Base-by-base conservation (phyloP, 2,329 filamentous ascomycete genomes). In the Exophiala oligosperma region DNA sequence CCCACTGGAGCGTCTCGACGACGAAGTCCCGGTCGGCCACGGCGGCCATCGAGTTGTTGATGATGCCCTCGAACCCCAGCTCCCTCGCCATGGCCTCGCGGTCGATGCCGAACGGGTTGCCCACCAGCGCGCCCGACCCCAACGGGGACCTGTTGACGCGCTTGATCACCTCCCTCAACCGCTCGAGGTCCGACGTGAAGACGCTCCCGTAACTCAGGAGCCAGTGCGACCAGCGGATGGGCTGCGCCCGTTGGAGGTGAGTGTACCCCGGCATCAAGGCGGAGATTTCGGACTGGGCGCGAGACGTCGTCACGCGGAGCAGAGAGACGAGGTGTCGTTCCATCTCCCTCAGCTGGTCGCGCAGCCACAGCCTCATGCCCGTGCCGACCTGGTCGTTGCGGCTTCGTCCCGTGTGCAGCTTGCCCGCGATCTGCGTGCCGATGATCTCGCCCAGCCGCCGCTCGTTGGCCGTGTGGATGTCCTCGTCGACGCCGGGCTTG, bases 321-420 rank as follows among this genome's bases (percentile, higher is more conserved):
- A 96, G 83, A 54, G 84, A 81, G 44, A 84, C 79, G 3, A 96
- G 80, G 67, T 86, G 84, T 37, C 67, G 72, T 67, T 95, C 90
- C 52, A 96, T 84, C 63, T 80, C 79, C 56, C 81, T 81, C 57
- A 96, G 78, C 76, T 89, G 82, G 64, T 92, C 87, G 44, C 91
- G 83, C 63, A 96, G 76, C 91, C 91, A 97, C 72, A 96, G 79
- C 61, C 91, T 87, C 89, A 96, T 93, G 69, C 96, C 91, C 23
- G 88, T 92, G 49, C 87, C 91, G 56, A 96, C 86, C 76, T 96
- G 92, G 76, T 97, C 92, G 70, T 96, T 96, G 67, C 92, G 84
- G 73, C 88, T 92, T 52, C 92, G 87, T 44, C 88, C 88, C 2
- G 92, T 96, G 76, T 96, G 92, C 57, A 96, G 83, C 78, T 96